Conservation (phyloP, 345 rosid species). For the Rhodamnia argentea region DNA sequence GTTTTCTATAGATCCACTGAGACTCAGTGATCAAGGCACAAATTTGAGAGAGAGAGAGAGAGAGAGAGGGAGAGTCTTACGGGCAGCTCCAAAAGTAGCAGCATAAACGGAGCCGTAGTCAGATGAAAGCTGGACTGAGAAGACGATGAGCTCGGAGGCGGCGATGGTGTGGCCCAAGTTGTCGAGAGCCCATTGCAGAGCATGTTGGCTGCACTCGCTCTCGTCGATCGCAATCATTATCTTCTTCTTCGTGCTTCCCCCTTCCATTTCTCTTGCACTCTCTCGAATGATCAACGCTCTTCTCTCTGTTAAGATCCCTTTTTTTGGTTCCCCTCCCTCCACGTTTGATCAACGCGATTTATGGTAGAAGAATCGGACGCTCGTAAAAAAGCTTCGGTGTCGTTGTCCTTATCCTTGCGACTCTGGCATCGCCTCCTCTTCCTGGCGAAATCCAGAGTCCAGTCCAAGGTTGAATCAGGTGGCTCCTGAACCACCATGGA, state of each 20-base stretch:
- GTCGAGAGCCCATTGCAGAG: conserved; percentile 52
- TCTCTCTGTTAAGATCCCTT: background rate
- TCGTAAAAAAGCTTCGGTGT: background rate
- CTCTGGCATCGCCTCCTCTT: background rate
- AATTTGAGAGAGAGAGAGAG: background rate
- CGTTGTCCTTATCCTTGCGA: background rate
- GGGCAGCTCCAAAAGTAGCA: conserved; percentile 43
- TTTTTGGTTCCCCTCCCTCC: background rate
- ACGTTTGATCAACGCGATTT: background rate
- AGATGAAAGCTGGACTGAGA: conserved; percentile 36
- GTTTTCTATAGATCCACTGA: background rate
- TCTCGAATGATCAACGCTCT: background rate
- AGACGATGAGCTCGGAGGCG: conserved; percentile 39
- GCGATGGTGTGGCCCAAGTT: conserved; percentile 29
- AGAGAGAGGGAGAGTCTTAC: conserved; percentile 18
- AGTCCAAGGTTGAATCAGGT: background rate
- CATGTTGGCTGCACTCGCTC: conserved; percentile 57
- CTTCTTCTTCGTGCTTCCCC: conserved; percentile 34
- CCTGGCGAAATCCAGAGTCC: background rate
- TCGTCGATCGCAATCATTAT: conserved; percentile 79
- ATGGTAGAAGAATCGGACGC: background rate
- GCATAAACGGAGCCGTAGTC: conserved; percentile 40
- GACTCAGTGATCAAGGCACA: background rate
- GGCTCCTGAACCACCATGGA: background rate
- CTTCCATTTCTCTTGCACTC: background rate